Conservation (phyloP, 2,329 filamentous ascomycete species). For the Arthrobotrys musiformis region DNA sequence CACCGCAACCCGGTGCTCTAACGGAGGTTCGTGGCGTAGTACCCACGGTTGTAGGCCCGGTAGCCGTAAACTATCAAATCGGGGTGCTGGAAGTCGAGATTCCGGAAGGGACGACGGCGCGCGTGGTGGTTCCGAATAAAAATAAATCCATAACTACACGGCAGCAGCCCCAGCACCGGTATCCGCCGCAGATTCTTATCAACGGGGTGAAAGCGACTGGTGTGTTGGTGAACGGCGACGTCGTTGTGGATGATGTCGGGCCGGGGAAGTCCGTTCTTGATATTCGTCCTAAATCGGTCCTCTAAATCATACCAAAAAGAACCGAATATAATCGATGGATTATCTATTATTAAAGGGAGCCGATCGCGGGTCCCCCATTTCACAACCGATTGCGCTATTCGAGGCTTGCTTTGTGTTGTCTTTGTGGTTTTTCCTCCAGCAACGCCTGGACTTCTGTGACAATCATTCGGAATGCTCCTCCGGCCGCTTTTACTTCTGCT, state of each 20-base stretch:
- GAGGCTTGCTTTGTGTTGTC: too few relatives aligned
- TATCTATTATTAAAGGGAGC: too few relatives aligned
- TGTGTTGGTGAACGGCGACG: not conserved
- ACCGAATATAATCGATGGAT: too few relatives aligned
- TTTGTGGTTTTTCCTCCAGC: too few relatives aligned
- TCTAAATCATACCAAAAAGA: too few relatives aligned
- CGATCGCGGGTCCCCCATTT: too few relatives aligned
- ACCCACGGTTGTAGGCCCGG: not conserved
- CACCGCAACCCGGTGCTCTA: slow-evolving; percentile 3
- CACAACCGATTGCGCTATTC: too few relatives aligned
- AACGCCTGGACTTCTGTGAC: not conserved
- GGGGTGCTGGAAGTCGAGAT: not conserved
- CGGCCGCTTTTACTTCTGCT: not conserved
- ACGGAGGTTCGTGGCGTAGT: not conserved
- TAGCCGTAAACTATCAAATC: not conserved
- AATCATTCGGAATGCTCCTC: not conserved
- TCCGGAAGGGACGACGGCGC: not conserved
- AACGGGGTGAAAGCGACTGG: not conserved
- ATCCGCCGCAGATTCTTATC: not conserved
- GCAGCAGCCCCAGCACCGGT: too few relatives aligned
- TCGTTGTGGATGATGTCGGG: not conserved
- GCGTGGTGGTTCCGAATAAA: not conserved
- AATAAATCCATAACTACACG: not conserved
- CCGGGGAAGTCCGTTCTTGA: not conserved
- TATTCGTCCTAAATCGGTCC: too few relatives aligned